phyloP scores from a whole-genome alignment of 106 monocot species.

The Iris macrosiphon region DNA sequence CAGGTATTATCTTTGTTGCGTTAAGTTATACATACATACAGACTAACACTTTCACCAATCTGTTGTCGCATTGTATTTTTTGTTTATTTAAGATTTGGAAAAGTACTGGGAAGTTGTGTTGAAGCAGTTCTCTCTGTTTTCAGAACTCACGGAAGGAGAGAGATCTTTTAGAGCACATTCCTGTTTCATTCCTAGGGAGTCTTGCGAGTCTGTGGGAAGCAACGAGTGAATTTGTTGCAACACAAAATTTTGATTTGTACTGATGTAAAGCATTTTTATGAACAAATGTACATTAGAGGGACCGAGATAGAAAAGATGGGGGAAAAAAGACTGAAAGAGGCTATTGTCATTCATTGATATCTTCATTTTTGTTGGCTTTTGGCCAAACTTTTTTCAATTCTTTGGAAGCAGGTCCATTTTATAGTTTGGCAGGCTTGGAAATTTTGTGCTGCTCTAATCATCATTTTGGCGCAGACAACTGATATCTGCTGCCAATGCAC shows the following conservation, averaged over 20 bases:
- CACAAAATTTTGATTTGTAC: conserved; percentile 69
- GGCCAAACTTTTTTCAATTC: background rate
- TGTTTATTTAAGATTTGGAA: background rate
- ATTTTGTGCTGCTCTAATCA: too few relatives aligned
- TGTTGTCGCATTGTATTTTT: background rate
- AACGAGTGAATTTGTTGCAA: background rate
- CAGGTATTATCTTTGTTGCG: conserved; percentile 11
- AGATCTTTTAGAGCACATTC: background rate
- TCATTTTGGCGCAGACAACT: too few relatives aligned
- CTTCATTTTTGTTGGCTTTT: conserved; percentile 10
- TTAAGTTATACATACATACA: background rate
- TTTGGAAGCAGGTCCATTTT: background rate
- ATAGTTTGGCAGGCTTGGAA: background rate
- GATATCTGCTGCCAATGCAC: too few relatives aligned
- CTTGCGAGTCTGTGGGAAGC: background rate
- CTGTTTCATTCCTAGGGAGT: background rate
- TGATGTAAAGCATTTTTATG: conserved; percentile 41
- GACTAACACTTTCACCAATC: background rate
- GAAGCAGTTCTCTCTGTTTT: background rate
- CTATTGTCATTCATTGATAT: conserved; percentile 14
- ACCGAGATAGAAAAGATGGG: conserved; percentile 2
- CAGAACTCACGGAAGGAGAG: background rate
- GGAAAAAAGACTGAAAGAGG: conserved; percentile 3
- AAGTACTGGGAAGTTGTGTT: background rate
- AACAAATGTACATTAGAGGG: conserved; percentile 61